Conservation (phyloP, 371 early-diverging fungal genomes). For the Mortierella sp. region DNA sequence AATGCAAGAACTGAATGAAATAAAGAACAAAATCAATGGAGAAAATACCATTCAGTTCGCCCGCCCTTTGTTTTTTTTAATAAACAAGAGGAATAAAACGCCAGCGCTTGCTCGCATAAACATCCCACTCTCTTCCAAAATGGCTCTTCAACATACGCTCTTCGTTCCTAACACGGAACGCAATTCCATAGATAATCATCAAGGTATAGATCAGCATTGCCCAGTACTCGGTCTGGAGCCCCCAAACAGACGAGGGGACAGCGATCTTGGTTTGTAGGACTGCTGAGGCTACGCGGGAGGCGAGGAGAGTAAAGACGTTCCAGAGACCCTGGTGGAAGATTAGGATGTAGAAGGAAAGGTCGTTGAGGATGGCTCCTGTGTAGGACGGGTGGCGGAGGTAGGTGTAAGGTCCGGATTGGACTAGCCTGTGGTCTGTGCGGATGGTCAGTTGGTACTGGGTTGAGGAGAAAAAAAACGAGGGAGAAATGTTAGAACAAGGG, state of each 20-base stretch:
- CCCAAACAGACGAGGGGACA: neutral
- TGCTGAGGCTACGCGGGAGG: neutral
- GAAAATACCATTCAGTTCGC: too few species aligned
- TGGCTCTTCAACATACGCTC: constrained; percentile 27
- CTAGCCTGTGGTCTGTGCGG: constrained; percentile 22
- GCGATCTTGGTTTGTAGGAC: neutral
- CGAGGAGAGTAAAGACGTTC: neutral
- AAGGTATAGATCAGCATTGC: too few species aligned
- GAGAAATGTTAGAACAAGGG: neutral
- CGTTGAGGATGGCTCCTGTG: constrained; percentile 9
- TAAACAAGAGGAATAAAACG: constrained; percentile 21
- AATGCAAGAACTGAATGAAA: too few species aligned
- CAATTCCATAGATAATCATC: neutral
- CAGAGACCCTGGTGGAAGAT: constrained; percentile 24
- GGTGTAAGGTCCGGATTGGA: constrained; percentile 19
- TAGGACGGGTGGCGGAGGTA: constrained; percentile 41
- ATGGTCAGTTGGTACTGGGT: constrained; percentile 25
- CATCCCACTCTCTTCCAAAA: constrained; percentile 30
- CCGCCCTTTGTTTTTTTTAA: neutral
- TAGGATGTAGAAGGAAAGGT: neutral
- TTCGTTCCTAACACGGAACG: constrained; percentile 9
- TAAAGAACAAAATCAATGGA: too few species aligned
- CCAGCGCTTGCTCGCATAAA: constrained; percentile 28
- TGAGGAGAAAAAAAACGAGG: neutral
- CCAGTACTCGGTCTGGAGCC: neutral